Evolutionary conservation across 2,329 filamentous ascomycete genomes (phyloP).

Genomic region (Fusarium sp.): DNA sequence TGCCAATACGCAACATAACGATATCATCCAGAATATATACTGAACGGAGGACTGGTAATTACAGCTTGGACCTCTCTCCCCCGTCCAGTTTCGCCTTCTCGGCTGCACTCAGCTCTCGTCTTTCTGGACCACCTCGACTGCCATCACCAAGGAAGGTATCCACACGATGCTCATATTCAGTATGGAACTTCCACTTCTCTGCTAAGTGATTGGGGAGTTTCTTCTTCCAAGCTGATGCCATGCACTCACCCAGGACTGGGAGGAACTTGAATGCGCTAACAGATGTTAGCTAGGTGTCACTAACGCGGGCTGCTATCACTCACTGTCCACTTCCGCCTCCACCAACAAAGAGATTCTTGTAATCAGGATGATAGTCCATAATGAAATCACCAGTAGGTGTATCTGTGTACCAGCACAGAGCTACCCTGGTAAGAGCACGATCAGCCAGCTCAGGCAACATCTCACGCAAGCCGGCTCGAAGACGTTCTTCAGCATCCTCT

Average conservation of each 20-base stretch:
- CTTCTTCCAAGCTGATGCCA: conserved; percentile 6
- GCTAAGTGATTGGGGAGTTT: conserved; percentile 3
- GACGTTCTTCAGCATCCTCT: conserved; percentile 18
- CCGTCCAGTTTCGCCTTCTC: conserved; percentile 12
- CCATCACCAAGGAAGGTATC: conserved; percentile 31
- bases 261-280: conserved; percentile 33
- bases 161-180: conserved; percentile 13
- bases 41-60: not conserved
- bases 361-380: conserved; percentile 36
- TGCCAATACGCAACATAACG: not conserved
- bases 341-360: conserved; percentile 27
- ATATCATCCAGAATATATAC: not conserved
- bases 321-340: conserved; percentile 36
- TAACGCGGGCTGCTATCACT: not conserved
- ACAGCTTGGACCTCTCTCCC: not conserved
- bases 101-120: not conserved
- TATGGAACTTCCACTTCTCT: conserved; percentile 29
- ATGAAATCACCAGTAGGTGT: conserved; percentile 36
- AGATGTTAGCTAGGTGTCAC: not conserved
- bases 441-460: conserved; percentile 33
- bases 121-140: conserved; percentile 27
- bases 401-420: conserved; percentile 35
- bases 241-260: conserved; percentile 25
- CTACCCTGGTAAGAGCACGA: conserved; percentile 5
- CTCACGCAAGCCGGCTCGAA: conserved; percentile 15